A percentile compares a stretch with the other conserved stretches of the same genome.
phyloP scores from a whole-genome alignment of 768 basidiomycete genomes.

The Termitomyces sp. region DNA sequence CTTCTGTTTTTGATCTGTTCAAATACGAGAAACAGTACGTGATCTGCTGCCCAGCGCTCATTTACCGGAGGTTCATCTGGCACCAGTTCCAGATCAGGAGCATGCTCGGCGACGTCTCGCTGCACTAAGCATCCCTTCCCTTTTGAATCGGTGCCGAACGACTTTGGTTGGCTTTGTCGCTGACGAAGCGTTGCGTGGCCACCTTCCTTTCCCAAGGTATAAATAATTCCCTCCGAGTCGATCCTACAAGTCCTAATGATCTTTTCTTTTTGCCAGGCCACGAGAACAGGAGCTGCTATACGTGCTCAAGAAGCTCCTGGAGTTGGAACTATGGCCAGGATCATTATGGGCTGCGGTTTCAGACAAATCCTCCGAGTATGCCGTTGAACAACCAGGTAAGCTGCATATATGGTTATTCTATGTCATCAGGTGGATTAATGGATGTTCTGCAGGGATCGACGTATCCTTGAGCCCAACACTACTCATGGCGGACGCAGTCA shows the following conservation, averaged over 20 bases:
- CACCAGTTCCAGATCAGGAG: conserved; percentile 47
- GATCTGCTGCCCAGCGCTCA: conserved; percentile 5
- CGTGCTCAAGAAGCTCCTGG: conserved; percentile 70
- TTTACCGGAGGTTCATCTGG: background rate
- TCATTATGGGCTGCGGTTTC: conserved; percentile 75
- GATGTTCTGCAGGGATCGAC: conserved; percentile 32
- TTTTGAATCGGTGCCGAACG: conserved; percentile 72
- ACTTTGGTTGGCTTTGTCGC: conserved; percentile 73
- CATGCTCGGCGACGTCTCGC: conserved; percentile 62
- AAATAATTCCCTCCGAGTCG: background rate
- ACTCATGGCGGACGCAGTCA: conserved; percentile 66
- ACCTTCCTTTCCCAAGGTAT: conserved; percentile 83
- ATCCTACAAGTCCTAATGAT: background rate
- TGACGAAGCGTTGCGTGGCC: conserved; percentile 81
- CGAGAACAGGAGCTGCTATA: conserved; percentile 90
- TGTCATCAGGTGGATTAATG: background rate
- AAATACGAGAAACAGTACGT: conserved; percentile 50
- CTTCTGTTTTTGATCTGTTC: conserved; percentile 80
- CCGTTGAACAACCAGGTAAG: conserved; percentile 55
- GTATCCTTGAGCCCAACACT: conserved; percentile 40
- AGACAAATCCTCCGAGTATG: conserved; percentile 53
- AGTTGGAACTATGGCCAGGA: conserved; percentile 69
- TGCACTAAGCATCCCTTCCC: conserved; percentile 60
- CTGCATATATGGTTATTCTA: conserved; percentile 2
- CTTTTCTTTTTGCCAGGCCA: conserved; percentile 42